A percentile compares a stretch with the other conserved stretches of the same genome.
Evolutionary conservation across 306 rosid genomes (phyloP).

Genomic region (Prunus salicina): DNA sequence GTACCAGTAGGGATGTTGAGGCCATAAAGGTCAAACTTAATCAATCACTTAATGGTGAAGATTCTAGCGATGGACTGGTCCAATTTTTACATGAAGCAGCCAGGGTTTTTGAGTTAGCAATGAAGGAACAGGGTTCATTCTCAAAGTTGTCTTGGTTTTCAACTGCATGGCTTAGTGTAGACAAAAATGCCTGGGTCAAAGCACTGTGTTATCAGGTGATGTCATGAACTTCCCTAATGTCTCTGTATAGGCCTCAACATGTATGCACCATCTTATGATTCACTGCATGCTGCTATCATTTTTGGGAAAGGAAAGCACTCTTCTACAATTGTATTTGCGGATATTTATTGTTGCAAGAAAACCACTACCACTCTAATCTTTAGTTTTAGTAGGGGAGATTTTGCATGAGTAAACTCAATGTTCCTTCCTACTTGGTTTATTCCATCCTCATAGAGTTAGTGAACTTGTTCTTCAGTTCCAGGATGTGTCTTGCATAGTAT

Average conservation of each 20-base stretch:
- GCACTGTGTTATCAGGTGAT: slow-evolving; percentile 81
- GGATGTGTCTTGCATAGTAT: not conserved
- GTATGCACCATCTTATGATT: not conserved
- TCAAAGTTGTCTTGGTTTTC: slow-evolving; percentile 68
- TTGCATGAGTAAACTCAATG: not conserved
- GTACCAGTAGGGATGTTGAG: slow-evolving; percentile 62
- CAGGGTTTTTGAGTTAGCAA: slow-evolving; percentile 85
- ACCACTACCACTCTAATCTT: not conserved
- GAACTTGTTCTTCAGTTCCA: not conserved
- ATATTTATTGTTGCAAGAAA: not conserved
- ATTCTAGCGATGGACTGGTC: slow-evolving; percentile 71
- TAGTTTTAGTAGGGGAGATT: not conserved
- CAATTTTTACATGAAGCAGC: slow-evolving; percentile 87
- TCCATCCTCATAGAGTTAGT: not conserved
- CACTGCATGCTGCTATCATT: not conserved
- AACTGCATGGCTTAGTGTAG: slow-evolving; percentile 85
- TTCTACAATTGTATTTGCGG: not conserved
- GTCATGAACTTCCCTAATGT: not conserved
- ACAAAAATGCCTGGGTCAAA: slow-evolving; percentile 89
- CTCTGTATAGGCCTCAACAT: not conserved
- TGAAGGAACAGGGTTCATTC: slow-evolving; percentile 65
- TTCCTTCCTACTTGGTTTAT: slow-evolving; percentile 3
- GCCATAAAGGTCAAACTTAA: slow-evolving; percentile 61
- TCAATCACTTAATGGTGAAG: slow-evolving; percentile 61
- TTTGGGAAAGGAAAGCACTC: not conserved